Conservation (phyloP, 108 stramenopile species). For the Mayamaea pseudoterrestris region DNA sequence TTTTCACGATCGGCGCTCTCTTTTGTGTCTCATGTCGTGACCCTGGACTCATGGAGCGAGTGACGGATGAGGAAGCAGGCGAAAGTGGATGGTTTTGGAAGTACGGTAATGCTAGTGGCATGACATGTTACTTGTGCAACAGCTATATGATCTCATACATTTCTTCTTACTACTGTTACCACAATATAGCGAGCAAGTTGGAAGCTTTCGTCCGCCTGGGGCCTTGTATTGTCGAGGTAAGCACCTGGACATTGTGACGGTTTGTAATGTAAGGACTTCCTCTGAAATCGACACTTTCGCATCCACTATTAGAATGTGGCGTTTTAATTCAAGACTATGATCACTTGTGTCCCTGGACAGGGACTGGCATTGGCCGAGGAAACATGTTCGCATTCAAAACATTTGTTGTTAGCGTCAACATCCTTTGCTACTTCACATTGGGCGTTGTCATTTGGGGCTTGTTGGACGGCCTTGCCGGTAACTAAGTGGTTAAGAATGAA, state of each 20-base stretch:
- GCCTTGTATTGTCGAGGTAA: slow-evolving; percentile 81
- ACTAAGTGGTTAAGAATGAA: no score
- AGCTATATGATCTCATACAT: no score
- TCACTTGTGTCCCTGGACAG: slow-evolving; percentile 61
- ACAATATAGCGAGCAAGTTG: slow-evolving; percentile 84
- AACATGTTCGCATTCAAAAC: slow-evolving; percentile 60
- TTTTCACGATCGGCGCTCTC: slow-evolving; percentile 43
- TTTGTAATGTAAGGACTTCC: not conserved
- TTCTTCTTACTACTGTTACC: no score
- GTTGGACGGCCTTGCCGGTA: slow-evolving; percentile 30
- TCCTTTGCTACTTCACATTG: slow-evolving; percentile 77
- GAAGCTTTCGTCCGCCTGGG: slow-evolving; percentile 76
- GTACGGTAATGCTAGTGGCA: no score
- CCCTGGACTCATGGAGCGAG: slow-evolving; percentile 77
- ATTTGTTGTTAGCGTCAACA: slow-evolving; percentile 74
- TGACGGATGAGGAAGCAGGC: slow-evolving; percentile 73
- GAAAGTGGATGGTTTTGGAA: slow-evolving; percentile 87
- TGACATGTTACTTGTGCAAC: no score
- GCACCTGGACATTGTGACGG: no score
- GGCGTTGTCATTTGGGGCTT: slow-evolving; percentile 46
- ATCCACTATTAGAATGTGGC: slow-evolving; percentile 9
- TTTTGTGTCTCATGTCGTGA: slow-evolving; percentile 79
- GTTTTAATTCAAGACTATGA: slow-evolving; percentile 73
- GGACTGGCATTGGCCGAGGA: slow-evolving; percentile 71
- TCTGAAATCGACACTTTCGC: slow-evolving; percentile 2